Evolutionary conservation across 768 basidiomycete species (phyloP), one percentile per base, ranked within the genome.

Genomic region (Stropharia rugosoannulata): DNA sequence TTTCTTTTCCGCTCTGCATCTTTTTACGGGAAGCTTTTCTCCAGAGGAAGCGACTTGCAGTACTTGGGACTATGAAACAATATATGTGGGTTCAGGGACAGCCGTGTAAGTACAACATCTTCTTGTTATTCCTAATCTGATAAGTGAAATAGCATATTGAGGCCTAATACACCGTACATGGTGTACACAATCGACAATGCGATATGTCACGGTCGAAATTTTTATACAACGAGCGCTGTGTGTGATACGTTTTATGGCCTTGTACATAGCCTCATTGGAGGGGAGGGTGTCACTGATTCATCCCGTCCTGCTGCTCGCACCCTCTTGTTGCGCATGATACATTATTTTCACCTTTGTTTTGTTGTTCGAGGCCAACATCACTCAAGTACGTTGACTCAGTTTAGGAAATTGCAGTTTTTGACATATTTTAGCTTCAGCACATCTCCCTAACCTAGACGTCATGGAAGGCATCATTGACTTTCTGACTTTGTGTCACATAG

Each of bases 311-410:
- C 45, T 8, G 19, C 35, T 10, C 45, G 45, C 16, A n/a, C 43
- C 22, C 52, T 54, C n/a, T 42, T 54, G n/a, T 37, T 54, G 29
- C 52, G 32, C 15, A 19, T 54, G 43, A 11, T 54, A 0, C 52
- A 54, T 37, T 54, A 46, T 42, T 54, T 54, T 18, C 35, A 54
- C 39, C 42, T 16, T 8, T 36, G n/a, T 18, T 46, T 54, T 36
- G 32, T 54, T 19, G 3, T 54, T 15, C 41, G 42, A 7, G 29
- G 9, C n/a, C 51, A 44, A 44, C n/a, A 44, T 18, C 15, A 44
- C 16, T 9, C 43, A 44, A 27, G 43, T 44, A 44, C 18, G 27
- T 15, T 10, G 18, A 44, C 15, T 7, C 19, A 4, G 16, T 44
- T 44, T 19, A 44, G 16, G 5, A 44, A 44, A 16, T 18, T 44